Base-by-base conservation (phyloP, 768 basidiomycete genomes). In the Tephrocybe sp. region DNA sequence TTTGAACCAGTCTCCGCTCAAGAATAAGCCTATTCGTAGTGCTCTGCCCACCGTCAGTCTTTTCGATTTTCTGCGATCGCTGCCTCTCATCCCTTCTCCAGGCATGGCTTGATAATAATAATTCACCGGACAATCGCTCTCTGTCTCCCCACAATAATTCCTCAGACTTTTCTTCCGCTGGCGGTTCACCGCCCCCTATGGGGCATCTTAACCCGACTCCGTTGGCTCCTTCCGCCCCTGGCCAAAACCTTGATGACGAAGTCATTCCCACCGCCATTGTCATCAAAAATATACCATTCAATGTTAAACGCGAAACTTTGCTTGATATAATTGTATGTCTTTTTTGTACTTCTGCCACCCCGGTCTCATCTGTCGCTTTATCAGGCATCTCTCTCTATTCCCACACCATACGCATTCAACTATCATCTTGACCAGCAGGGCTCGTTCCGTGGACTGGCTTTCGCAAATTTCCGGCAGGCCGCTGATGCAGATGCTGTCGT, bases 281-380 rank as follows among this genome's bases (percentile, higher is more conserved):
- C 65, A 97, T 99, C 70, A 99, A 99, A 83, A 97, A 97, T 77
- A 99, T 99, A 74, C 95, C 95, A 58, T 99, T 99, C 78, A 94
- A 94, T 62, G 93, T 97, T 58, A 91, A 94, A 73, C 86, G 91
- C 64, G 95, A 98, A 73, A 91, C 91, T 37, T 82, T 99, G 59
- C 84, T 98, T 63, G 87, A 89, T 73, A 93, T 97, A 67, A 98
- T 99, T 66, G 94, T 95, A 50, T 56, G 91, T 81, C 37, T 42
- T 55, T 45, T 15, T 15, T 12, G 9, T n/a, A 16, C 6, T 34
- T 25, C 38, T 11, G 27, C 19, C 16, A 1, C 33, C 24, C 45
- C 30, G 15, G 40, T 57, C 37, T 39, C 24, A 24, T 29, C 29
- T 44, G 49, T 57, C 61, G 37, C 57, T 59, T 47, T 38, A 50